Evolutionary conservation across 176 grass and related monocot species (phyloP), one percentile per base, ranked within the genome.

Genomic region (Alopecurus myosuroides): DNA sequence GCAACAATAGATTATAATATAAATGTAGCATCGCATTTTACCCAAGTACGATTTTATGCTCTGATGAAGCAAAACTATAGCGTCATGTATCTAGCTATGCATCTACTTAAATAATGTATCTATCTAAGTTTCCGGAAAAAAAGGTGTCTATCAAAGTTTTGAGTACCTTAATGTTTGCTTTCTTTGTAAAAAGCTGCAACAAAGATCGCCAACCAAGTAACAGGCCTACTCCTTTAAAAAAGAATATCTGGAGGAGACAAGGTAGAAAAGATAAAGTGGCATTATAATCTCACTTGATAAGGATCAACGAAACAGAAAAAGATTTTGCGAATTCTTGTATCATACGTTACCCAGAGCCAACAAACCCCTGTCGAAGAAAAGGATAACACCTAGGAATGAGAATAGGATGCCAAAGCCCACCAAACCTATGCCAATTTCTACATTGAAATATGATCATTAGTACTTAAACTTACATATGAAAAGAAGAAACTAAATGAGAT

Each of bases 261-360:
- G 29, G 13, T 66, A 55, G 36, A 44, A 29, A 48, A 89, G 49
- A 81, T n/a, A 74, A 83, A 15, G 15, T 61, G 45, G 12, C 48
- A 79, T n/a, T 40, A 50, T 77, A 48, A 81, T 62, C 67, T 53
- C 61, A 76, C 61, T 70, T 68, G 50, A 84, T 77, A 84, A 11
- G 10, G 29, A 60, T 23, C 58, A 60, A 62, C n/a, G 35, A 34
- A 91, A 68, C 30, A 63, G 73, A 90, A 63, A 1, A 77, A 81
- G 60, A 77, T 62, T 79, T 50, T 61, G 76, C 29, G 77, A 80
- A 78, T 61, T 75, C 39, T 67, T 49, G 60, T 75, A 77, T 82
- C 95, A 89, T 93, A 98, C 95, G 95, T 98, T 98, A 93, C 93
- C 95, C 29, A 98, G 93, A 88, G 95, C 95, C 78, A 98, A 94